phyloP scores from a whole-genome alignment of 106 monocot species.

The Dendrobium officinale region DNA sequence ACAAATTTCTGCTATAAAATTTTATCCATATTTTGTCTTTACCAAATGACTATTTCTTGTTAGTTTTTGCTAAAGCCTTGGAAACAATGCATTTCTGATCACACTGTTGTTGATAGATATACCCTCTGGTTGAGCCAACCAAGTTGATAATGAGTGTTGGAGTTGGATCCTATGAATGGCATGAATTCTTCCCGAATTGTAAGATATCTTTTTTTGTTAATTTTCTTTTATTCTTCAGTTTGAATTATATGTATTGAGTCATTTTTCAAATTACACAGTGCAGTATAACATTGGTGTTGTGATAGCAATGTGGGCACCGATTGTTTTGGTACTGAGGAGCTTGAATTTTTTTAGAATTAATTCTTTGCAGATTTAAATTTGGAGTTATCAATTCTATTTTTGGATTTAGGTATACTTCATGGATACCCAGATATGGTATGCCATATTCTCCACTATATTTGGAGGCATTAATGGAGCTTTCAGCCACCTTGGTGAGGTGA shows the following conservation, averaged over 20 bases:
- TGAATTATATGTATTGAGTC: slow-evolving; percentile 1
- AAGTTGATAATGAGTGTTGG: slow-evolving; percentile 67
- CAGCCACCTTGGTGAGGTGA: slow-evolving; percentile 91
- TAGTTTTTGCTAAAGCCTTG: not conserved
- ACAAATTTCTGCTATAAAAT: not conserved
- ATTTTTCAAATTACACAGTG: slow-evolving; percentile 39
- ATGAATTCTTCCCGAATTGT: slow-evolving; percentile 96
- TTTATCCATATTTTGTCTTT: not conserved
- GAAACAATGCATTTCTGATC: not conserved
- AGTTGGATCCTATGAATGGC: slow-evolving; percentile 71
- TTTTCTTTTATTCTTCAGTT: not conserved
- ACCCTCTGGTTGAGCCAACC: slow-evolving; percentile 81
- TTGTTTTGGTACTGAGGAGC: slow-evolving; percentile 60
- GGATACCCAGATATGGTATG: slow-evolving; percentile 99
- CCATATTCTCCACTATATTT: slow-evolving; percentile 88
- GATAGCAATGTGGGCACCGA: slow-evolving; percentile 86
- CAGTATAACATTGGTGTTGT: slow-evolving; percentile 85
- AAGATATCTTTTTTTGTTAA: slow-evolving; percentile 17
- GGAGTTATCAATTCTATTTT: not conserved
- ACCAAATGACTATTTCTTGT: not conserved
- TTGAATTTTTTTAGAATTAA: not conserved
- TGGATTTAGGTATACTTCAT: slow-evolving; percentile 85
- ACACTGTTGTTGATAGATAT: slow-evolving; percentile 38
- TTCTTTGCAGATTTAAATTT: not conserved
- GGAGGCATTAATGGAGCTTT: slow-evolving; percentile 92